Base-by-base conservation (phyloP, 202 grass and related monocot species). In the Saccharum hybrid region DNA sequence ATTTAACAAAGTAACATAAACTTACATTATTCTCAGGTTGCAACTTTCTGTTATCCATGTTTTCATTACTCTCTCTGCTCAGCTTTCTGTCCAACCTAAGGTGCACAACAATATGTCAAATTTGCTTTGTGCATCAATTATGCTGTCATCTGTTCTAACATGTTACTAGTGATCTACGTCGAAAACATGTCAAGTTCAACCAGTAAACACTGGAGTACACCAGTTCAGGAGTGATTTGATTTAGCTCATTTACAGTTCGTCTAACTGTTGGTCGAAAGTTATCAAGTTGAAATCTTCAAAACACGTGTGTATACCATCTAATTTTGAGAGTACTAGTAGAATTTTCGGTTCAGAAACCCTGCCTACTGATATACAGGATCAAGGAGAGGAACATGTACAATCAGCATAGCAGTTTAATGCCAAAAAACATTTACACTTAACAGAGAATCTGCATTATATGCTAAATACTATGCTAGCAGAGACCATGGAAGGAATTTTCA, bases 61-160 rank as follows among this genome's bases (percentile, higher is more conserved):
- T 84, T 23, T 70, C 73, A 23, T 72, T 76, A 45, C 72, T 38
- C 85, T 88, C 69, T 84, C 88, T 94, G 71, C 49, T 89, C 61
- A 80, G 40, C 64, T 90, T 92, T 26, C 76, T 85, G 71, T 90
- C 86, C 66, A 85, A 84, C 85, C 96, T 96, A 72, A 65, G 51
- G 36, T 82, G 45, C 15, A 82, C 23, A 90, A 37, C 30, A 78
- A 66, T 38, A 39, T 36, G 21, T 85, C 66, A 87, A 79, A 57
- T 4, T 28, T 74, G 60, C 36, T 30, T 10, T 23, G 78, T 4
- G 38, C 85, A 77, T 62, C 16, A 79, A 69, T 68, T 43, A 68
- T 22, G 23, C 39, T 77, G n/a, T 40, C 46, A 77, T 70, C 28
- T 65, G 57, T 31, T 19, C 31, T 75, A 75, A 48, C 63, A 79